Base-by-base conservation (phyloP, 768 basidiomycete species). In the Collybiopsis confluens region DNA sequence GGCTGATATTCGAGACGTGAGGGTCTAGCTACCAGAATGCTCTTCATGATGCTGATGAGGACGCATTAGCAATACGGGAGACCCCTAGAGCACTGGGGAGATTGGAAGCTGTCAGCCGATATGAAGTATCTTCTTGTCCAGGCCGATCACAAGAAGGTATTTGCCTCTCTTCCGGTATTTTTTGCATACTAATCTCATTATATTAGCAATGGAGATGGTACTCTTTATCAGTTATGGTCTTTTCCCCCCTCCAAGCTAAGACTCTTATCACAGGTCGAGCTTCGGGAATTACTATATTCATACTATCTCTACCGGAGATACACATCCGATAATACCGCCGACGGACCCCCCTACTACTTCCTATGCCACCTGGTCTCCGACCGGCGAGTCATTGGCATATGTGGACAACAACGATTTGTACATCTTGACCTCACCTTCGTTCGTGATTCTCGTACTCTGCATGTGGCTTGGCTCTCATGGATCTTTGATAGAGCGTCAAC, bases 231-330 rank as follows among this genome's bases (percentile, higher is more conserved):
- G 5, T 13, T 33, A 33, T 13, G 30, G 13, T 33, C 13, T 5
- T 6, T 33, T 33, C 30, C 6, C n/a, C n/a, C n/a, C n/a, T n/a
- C n/a, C 30, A 33, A 13, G 5, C 30, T 33, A 13, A 33, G 13
- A 6, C 30, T 33, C 30, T 33, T 33, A 5, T 33, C n/a, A n/a
- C n/a, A 33, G 30, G 68, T 97, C 94, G 5, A 85, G 83, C 53
- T 87, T 87, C 64, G 88, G 90, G 16, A 98, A 95, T 68, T 98
- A 94, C 65, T 96, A 92, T 67, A 77, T 99, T n/a, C 88, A 97
- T 70, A 79, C 84, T 60, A 73, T 98, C 38, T 79, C 74, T 23
- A 77, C 83, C 7, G 82, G 85, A 56, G 63, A 64, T 16, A 95
- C 94, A 1, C 77, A 78, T 55, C 85, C 92, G 1, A 74, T 98